Evolutionary conservation across 805 yeast species (phyloP).

Genomic region (Pichia ethanolica): DNA sequence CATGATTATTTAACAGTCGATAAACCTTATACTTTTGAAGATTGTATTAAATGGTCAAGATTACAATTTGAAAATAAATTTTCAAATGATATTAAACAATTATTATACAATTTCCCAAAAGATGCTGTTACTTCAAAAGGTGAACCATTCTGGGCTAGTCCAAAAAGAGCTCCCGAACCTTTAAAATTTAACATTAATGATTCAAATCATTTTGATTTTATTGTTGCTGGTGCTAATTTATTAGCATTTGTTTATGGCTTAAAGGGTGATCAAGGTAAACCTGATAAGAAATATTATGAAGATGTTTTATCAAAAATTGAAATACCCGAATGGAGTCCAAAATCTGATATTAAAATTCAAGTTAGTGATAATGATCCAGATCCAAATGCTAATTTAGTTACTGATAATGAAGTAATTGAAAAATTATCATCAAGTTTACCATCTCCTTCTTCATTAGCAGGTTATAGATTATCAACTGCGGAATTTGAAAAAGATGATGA

Average conservation of each 20-base stretch:
- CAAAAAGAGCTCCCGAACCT: slow-evolving; percentile 94
- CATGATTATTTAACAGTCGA: slow-evolving; percentile 57
- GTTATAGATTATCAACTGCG: slow-evolving; percentile 78
- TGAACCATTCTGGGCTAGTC: slow-evolving; percentile 95
- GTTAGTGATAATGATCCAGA: slow-evolving; percentile 84
- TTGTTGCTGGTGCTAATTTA: slow-evolving; percentile 84
- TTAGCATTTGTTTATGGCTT: slow-evolving; percentile 88
- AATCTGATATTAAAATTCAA: slow-evolving; percentile 70
- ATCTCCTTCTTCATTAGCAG: slow-evolving; percentile 79
- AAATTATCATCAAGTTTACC: slow-evolving; percentile 75
- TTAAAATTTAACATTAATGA: slow-evolving; percentile 67
- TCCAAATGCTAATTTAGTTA: slow-evolving; percentile 50
- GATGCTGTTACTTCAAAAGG: slow-evolving; percentile 90
- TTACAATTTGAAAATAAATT: slow-evolving; percentile 78
- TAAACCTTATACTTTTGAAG: slow-evolving; percentile 86
- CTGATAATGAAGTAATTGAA: slow-evolving; percentile 60
- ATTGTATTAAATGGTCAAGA: slow-evolving; percentile 95
- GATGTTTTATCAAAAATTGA: slow-evolving; percentile 43
- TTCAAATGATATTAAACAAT: slow-evolving; percentile 80
- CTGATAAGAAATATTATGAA: slow-evolving; percentile 41
- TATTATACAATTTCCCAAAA: slow-evolving; percentile 88
- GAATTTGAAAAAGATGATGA: slow-evolving; percentile 99
- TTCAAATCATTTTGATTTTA: slow-evolving; percentile 71
- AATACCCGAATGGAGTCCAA: slow-evolving; percentile 67
- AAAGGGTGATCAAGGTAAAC: slow-evolving; percentile 58